A percentile compares a stretch with the other conserved stretches of the same genome.
Evolutionary conservation across 768 basidiomycete species (phyloP).

Genomic region (Hemileccinum impolitum): DNA sequence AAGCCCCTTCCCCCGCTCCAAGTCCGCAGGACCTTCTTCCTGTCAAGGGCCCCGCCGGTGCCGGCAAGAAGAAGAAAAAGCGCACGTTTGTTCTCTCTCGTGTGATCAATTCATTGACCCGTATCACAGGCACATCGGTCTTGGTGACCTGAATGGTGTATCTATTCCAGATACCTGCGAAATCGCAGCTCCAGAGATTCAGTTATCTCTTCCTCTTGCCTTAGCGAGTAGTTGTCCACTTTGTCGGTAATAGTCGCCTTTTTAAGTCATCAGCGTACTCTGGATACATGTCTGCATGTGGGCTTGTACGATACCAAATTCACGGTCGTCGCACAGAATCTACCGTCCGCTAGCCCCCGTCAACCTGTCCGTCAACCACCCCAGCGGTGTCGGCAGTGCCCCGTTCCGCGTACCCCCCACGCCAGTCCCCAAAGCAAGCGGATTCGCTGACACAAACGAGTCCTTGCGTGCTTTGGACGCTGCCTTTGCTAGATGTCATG

Average conservation of each 20-base stretch:
- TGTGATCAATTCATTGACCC: conserved; percentile 4
- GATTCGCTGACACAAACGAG: conserved; percentile 79
- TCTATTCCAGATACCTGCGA: background rate
- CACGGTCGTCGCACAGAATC: background rate
- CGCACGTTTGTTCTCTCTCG: conserved; percentile 39
- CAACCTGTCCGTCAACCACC: conserved; percentile 75
- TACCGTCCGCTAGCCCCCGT: conserved; percentile 58
- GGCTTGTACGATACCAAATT: conserved; percentile 2
- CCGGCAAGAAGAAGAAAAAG: conserved; percentile 74
- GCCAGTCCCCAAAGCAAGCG: conserved; percentile 65
- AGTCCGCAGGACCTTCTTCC: conserved; percentile 43
- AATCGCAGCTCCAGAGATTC: too few species aligned
- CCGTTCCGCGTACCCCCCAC: conserved; percentile 60
- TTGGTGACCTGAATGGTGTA: conserved; percentile 15
- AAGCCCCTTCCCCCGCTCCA: conserved; percentile 31
- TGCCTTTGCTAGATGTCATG: conserved; percentile 51
- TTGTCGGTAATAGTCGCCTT: background rate
- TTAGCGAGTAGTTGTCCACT: too few species aligned
- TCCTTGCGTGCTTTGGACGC: conserved; percentile 72
- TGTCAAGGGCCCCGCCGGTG: conserved; percentile 46
- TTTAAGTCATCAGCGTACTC: background rate
- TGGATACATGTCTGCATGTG: background rate
- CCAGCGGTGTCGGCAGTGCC: conserved; percentile 65
- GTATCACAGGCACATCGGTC: conserved; percentile 23
- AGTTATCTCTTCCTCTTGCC: background rate